Evolutionary conservation across 129 eudicot species (phyloP), one percentile per base, ranked within the genome.

Genomic region (Centella asiatica): DNA sequence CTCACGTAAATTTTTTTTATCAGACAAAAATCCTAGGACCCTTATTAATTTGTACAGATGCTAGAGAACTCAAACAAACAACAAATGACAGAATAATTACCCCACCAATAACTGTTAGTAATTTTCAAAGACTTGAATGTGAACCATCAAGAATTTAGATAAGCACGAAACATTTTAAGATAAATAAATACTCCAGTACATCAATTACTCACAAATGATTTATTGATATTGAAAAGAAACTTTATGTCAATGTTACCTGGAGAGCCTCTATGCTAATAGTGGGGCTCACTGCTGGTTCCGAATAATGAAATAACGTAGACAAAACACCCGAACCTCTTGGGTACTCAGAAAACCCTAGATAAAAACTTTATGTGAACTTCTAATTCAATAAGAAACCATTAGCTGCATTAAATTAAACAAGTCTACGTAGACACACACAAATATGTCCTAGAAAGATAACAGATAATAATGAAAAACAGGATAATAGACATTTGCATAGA

Each of bases 261-360:
- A 87, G 87, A 57, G 95, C 96, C 78, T 92, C 99, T 28, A 80
- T 67, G 77, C 85, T 73, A 66, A 72, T 64, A 28, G 80, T 54
- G 17, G 88, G 79, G 68, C 57, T 78, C 26, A 81, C 69, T 60
- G 48, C 69, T 56, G 80, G 85, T 55, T 69, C 79, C 25, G 83
- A 81, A 76, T 73, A 69, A 44, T 70, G 74, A 72, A 84, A 78
- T 70, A 92, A 73, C 55, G 80, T 77, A 70, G 67, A 68, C 50
- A 92, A 66, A 60, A 92, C 76, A 67, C 99, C 88, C 59, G 92
- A 74, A 47, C 31, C 49, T 24, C 45, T 69, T 69, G 79, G 73
- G 29, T 66, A 76, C 69, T 61, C 67, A 48, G 66, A 40, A 68
- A 62, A 75, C 52, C 85, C 96, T 84, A 86, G 28, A 74, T 23